phyloP scores from a whole-genome alignment of 163 green algal genomes.

The Scenedesmus sp. region DNA sequence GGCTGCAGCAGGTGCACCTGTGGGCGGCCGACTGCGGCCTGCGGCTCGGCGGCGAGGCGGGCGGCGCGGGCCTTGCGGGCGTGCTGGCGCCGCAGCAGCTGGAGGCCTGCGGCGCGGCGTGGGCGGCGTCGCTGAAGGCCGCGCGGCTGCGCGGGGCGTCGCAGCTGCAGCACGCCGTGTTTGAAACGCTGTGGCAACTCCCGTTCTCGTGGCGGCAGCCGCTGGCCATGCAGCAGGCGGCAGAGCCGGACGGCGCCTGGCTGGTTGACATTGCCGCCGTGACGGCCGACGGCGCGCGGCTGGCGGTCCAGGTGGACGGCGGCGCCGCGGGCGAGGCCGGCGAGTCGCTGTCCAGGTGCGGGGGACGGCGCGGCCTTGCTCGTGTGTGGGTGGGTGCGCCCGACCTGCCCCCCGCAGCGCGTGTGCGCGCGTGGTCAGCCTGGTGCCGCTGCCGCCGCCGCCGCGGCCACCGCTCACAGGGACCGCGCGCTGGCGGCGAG shows the following conservation, averaged over 20 bases:
- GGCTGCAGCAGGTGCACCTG: constrained; percentile 24
- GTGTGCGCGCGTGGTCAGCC: no score
- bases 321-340: no score
- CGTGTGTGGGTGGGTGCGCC: no score
- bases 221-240: neutral
- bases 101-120: neutral
- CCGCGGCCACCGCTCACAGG: no score
- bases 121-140: neutral
- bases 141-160: neutral
- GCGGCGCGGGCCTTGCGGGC: neutral
- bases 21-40: neutral
- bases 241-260: constrained; percentile 10
- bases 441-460: no score
- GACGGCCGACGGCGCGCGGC: neutral
- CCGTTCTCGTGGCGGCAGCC: constrained; percentile 1
- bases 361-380: no score
- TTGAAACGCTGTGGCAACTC: neutral
- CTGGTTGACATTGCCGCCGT: constrained; percentile 8
- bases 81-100: constrained; percentile 15
- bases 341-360: no score
- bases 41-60: no score
- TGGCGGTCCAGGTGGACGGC: constrained; percentile 22
- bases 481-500: no score
- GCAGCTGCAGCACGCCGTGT: neutral
- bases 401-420: no score